Conservation (phyloP, 441 rosid genomes). For the Isatis lusitanica region DNA sequence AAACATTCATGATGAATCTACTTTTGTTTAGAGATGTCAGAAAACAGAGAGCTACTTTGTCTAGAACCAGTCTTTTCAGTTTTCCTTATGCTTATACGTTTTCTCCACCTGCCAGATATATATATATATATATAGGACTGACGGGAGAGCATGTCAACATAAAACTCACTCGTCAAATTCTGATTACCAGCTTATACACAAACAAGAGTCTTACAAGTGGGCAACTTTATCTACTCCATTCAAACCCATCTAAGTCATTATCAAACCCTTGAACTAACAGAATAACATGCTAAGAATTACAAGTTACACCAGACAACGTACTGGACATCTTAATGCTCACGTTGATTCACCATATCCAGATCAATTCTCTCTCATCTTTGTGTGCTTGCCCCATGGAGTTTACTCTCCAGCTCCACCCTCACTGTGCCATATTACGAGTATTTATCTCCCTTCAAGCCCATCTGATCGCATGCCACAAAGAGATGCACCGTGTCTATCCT, state of each 20-base stretch:
- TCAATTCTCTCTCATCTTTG: neutral
- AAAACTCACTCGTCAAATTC: neutral
- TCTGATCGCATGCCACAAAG: neutral
- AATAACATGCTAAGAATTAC: slow-evolving; percentile 3
- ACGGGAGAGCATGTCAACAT: neutral
- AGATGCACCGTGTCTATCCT: neutral
- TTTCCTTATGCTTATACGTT: neutral
- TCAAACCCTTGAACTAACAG: neutral
- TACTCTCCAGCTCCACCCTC: slow-evolving; percentile 3
- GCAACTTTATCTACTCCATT: slow-evolving; percentile 17
- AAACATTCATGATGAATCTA: neutral
- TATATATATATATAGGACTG: neutral
- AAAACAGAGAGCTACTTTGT: neutral
- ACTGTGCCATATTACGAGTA: slow-evolving; percentile 9
- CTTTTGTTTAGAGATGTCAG: neutral
- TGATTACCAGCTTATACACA: neutral
- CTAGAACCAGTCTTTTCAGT: neutral
- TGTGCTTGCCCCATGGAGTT: neutral
- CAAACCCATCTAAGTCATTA: neutral
- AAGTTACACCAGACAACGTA: neutral
- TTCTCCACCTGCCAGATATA: neutral
- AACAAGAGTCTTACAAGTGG: slow-evolving; percentile 6
- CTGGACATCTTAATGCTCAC: neutral
- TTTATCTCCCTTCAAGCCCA: neutral
- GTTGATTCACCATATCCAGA: neutral